Evolutionary conservation across 352 stramenopile genomes (phyloP).

Genomic region (Blastocystis sp.): DNA sequence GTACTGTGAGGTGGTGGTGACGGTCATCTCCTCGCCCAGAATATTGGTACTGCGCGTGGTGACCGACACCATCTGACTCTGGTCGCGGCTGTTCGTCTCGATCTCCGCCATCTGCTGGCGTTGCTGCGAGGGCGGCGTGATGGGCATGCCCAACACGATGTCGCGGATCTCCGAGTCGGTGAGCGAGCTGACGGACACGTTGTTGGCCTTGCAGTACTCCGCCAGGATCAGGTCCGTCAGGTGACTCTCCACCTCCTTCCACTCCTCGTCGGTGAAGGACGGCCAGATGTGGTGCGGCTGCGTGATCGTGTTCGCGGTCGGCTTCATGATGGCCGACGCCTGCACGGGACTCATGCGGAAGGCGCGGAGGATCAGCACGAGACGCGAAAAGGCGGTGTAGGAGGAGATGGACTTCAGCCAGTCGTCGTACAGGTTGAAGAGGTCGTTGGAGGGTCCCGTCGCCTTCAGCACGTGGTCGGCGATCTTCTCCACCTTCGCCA

Average conservation of each 20-base stretch:
- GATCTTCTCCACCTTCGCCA: constrained; percentile 99
- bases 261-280: constrained; percentile 95
- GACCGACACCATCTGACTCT: constrained; percentile 94
- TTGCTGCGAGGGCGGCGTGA: constrained; percentile 95
- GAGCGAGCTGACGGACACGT: constrained; percentile 97
- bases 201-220: constrained; percentile 99
- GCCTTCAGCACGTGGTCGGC: constrained; percentile 97
- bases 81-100: constrained; percentile 94
- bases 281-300: constrained; percentile 98
- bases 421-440: constrained; percentile 99
- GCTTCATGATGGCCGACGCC: constrained; percentile 92
- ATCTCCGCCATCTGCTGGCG: constrained; percentile 99
- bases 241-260: constrained; percentile 98
- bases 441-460: constrained; percentile 97
- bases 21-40: constrained; percentile 97
- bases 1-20: constrained; percentile 98
- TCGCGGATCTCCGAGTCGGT: constrained; percentile 99
- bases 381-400: constrained; percentile 98
- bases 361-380: constrained; percentile 97
- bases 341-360: constrained; percentile 93
- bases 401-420: constrained; percentile 99
- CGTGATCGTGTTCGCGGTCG: constrained; percentile 95
- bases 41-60: constrained; percentile 99
- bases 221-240: constrained; percentile 98
- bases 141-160: constrained; percentile 99